These are phyloP conservation scores for Umbellularia californica DNA, from an alignment of 164 flowering plant genomes.

Conservation along the genomic window DNA sequence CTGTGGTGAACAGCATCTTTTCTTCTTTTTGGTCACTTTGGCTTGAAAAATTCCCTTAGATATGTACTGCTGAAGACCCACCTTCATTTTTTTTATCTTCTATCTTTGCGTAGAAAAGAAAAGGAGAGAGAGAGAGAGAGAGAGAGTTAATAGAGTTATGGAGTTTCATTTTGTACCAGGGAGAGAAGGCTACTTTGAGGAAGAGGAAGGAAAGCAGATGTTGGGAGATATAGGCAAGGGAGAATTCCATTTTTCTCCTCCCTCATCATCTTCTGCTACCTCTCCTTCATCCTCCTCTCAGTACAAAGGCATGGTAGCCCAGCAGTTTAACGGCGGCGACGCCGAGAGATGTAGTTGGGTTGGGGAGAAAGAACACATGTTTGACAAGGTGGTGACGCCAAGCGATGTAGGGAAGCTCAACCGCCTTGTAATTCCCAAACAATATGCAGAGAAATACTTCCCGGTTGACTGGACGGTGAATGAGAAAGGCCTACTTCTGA, in stretches of 20 bases:
- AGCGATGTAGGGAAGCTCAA: conserved; percentile 96
- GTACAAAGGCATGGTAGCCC: conserved; percentile 11
- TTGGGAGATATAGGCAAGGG: conserved; percentile 3
- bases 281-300: conserved; percentile 14
- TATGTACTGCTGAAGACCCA: background rate
- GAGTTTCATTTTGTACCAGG: conserved; percentile 7
- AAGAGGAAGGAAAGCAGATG: conserved; percentile 10
- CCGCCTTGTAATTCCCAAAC: conserved; percentile 90
- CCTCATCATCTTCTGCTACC: conserved; percentile 12
- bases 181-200: conserved; percentile 10
- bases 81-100: no score
- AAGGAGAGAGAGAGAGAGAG: no score
- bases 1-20: background rate
- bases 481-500: conserved; percentile 71
- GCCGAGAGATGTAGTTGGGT: background rate
- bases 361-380: conserved; percentile 79
- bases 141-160: background rate
- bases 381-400: conserved; percentile 92
- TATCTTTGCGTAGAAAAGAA: background rate
- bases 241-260: conserved; percentile 11
- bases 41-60: background rate
- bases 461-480: conserved; percentile 69
- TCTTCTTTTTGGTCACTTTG: background rate
- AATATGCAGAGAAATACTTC: conserved; percentile 92
- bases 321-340: background rate